Conservation (phyloP, 2,329 filamentous ascomycete genomes). For the Epichloe aotearoae region DNA sequence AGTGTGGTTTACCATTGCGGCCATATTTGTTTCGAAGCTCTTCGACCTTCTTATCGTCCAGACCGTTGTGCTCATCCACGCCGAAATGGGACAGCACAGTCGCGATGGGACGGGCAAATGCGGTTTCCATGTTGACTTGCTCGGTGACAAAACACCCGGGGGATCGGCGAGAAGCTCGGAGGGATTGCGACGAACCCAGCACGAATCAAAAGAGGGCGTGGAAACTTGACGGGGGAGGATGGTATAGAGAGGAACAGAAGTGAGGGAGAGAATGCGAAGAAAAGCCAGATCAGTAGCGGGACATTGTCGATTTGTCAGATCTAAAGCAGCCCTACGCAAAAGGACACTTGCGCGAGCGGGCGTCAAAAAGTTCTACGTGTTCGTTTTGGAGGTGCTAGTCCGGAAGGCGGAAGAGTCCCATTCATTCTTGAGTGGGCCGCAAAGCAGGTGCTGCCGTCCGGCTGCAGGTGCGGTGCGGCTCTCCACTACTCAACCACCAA, state of each 20-base stretch:
- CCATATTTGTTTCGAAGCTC: constrained; percentile 45
- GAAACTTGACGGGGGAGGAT: not conserved
- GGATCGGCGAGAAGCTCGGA: not conserved
- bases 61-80: constrained; percentile 40
- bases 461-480: not conserved
- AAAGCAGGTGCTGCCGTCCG: no score
- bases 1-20: constrained; percentile 44
- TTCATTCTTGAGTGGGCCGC: constrained; percentile 2
- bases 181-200: constrained; percentile 3
- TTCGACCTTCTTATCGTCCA: constrained; percentile 45
- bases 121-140: constrained; percentile 42
- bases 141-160: constrained; percentile 6
- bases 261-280: not conserved
- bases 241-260: not conserved
- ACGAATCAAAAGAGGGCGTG: not conserved
- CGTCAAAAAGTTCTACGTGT: constrained; percentile 15
- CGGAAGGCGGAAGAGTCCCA: constrained; percentile 3
- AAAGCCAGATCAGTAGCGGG: constrained; percentile 5
- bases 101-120: constrained; percentile 43
- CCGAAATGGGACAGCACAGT: constrained; percentile 46
- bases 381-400: constrained; percentile 10
- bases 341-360: not conserved
- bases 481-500: no score
- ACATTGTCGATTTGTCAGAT: constrained; percentile 19
- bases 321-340: constrained; percentile 11